phyloP scores from a whole-genome alignment of 306 rosid genomes.

The Cucurbita moschata region DNA sequence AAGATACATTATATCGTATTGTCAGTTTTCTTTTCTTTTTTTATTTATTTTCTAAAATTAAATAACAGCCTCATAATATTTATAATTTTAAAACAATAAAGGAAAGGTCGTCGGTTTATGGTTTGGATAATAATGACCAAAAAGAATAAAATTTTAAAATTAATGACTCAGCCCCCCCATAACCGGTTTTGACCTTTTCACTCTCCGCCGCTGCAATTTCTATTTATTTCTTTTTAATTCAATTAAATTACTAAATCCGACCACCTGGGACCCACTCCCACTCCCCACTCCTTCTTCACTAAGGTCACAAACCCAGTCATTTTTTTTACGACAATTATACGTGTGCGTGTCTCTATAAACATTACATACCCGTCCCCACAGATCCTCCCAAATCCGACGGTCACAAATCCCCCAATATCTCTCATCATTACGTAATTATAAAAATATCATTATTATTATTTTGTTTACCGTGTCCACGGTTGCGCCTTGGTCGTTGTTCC shows the following conservation, averaged over 20 bases:
- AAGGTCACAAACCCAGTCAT: not conserved
- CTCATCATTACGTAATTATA: too few relatives aligned
- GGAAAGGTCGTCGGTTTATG: not conserved
- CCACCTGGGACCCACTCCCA: not conserved
- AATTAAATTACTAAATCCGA: not conserved
- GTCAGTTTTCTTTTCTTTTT: conserved; percentile 23
- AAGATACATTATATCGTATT: conserved; percentile 47
- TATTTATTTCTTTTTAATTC: not conserved
- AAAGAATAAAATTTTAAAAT: not conserved
- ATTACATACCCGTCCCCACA: not conserved
- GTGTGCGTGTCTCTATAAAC: not conserved
- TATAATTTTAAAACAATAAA: not conserved
- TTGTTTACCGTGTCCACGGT: conserved; percentile 48
- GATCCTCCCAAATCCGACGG: not conserved
- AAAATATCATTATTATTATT: not conserved
- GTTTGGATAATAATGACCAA: conserved; percentile 7
- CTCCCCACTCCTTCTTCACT: not conserved
- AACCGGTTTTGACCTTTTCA: conserved; percentile 49
- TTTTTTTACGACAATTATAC: conserved; percentile 4
- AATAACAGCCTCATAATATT: not conserved
- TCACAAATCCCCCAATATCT: not conserved
- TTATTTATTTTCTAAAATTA: not conserved
- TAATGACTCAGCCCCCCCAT: too few relatives aligned
- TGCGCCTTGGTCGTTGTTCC: conserved; percentile 24
- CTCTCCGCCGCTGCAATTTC: conserved; percentile 8